Conservation (phyloP, 805 yeast genomes). For the Hanseniaspora osmophila region DNA sequence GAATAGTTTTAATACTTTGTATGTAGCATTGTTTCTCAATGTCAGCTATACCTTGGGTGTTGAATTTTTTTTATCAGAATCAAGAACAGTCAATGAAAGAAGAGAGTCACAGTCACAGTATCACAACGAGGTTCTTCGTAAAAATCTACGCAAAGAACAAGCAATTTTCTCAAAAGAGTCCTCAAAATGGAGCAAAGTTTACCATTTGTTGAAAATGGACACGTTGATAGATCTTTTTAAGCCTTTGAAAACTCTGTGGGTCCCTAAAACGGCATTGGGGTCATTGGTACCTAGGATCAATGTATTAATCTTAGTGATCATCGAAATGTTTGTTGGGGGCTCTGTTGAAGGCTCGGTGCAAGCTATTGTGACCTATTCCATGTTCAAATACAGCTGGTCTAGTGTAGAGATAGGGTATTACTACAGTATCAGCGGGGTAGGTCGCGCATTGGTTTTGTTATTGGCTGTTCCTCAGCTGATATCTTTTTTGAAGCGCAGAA, state of each 20-base stretch:
- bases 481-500: slow-evolving; percentile 5
- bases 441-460: slow-evolving; percentile 10
- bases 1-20: slow-evolving; percentile 3
- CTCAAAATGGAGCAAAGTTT: not conserved
- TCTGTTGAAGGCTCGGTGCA: slow-evolving; percentile 14
- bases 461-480: slow-evolving; percentile 3
- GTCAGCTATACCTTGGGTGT: slow-evolving; percentile 9
- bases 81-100: slow-evolving; percentile 43
- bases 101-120: slow-evolving; percentile 26
- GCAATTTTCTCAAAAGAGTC: not conserved
- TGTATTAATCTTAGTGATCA: slow-evolving; percentile 9
- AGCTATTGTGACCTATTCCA: slow-evolving; percentile 10
- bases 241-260: slow-evolving; percentile 12
- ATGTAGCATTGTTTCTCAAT: slow-evolving; percentile 5
- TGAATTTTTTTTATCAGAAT: slow-evolving; percentile 34
- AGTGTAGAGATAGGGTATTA: slow-evolving; percentile 16
- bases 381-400: slow-evolving; percentile 12
- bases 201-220: not conserved
- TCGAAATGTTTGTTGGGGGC: slow-evolving; percentile 13
- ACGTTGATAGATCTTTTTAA: slow-evolving; percentile 26
- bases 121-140: not conserved
- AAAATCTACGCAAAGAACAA: slow-evolving; percentile 4
- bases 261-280: slow-evolving; percentile 7
- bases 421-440: slow-evolving; percentile 15
- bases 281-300: slow-evolving; percentile 11